Evolutionary conservation across 2,329 filamentous ascomycete genomes (phyloP).

Genomic region (Fusarium heterosporum): DNA sequence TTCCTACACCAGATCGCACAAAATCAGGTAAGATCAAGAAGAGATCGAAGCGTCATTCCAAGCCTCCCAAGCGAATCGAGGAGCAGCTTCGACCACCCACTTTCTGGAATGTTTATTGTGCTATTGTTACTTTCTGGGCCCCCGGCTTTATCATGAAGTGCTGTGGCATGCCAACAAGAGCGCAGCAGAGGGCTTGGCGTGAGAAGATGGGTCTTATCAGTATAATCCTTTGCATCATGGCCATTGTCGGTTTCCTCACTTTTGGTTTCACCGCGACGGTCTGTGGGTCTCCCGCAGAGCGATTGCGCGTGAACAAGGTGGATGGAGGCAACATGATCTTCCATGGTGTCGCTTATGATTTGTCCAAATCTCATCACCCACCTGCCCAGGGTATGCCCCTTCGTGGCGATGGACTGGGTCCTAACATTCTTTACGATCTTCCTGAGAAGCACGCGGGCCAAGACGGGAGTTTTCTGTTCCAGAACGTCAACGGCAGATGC

Average conservation of each 20-base stretch:
- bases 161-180: slow-evolving; percentile 86
- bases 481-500: slow-evolving; percentile 97
- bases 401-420: slow-evolving; percentile 58
- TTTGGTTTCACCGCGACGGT: slow-evolving; percentile 95
- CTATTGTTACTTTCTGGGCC: slow-evolving; percentile 93
- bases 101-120: slow-evolving; percentile 95
- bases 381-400: slow-evolving; percentile 80
- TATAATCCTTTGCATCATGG: slow-evolving; percentile 88
- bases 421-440: slow-evolving; percentile 91
- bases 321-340: slow-evolving; percentile 91
- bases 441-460: slow-evolving; percentile 83
- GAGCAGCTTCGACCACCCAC: slow-evolving; percentile 82
- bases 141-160: slow-evolving; percentile 86
- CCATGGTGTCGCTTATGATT: slow-evolving; percentile 89
- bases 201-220: slow-evolving; percentile 98
- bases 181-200: slow-evolving; percentile 92
- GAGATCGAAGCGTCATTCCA: slow-evolving; percentile 56
- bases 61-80: slow-evolving; percentile 64
- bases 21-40: slow-evolving; percentile 75
- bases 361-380: slow-evolving; percentile 81
- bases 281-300: slow-evolving; percentile 77
- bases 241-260: slow-evolving; percentile 91
- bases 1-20: slow-evolving; percentile 54
- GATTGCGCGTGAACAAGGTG: slow-evolving; percentile 87
- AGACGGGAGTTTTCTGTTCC: slow-evolving; percentile 97